These are phyloP conservation scores for Hygrophila difformis DNA, from an alignment of 257 asterid species.

Conservation along the genomic window DNA sequence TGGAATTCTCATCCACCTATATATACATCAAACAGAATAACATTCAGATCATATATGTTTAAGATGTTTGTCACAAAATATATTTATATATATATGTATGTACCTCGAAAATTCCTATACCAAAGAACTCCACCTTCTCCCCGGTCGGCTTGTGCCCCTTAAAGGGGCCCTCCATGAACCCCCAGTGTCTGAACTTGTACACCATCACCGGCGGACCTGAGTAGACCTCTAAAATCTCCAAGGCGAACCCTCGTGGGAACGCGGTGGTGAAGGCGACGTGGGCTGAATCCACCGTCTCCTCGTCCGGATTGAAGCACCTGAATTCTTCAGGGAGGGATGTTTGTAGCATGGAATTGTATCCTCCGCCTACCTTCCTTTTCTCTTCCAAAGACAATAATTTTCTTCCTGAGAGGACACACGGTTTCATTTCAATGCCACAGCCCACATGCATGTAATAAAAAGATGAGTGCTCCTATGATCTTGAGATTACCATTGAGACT, in stretches of 20 bases:
- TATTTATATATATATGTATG: no score
- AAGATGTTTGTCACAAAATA: not conserved
- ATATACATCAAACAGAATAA: not conserved
- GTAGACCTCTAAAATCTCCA: constrained; percentile 40
- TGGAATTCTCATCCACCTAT: constrained; percentile 24
- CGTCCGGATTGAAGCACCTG: constrained; percentile 32
- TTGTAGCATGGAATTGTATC: constrained; percentile 43
- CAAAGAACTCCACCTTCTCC: constrained; percentile 33
- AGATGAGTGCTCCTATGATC: no score
- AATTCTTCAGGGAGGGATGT: constrained; percentile 34
- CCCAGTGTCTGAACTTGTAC: constrained; percentile 61
- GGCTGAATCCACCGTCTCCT: constrained; percentile 36
- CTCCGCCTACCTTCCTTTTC: constrained; percentile 32
- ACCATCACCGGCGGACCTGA: constrained; percentile 46
- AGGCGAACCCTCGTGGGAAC: constrained; percentile 39
- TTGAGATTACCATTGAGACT: constrained; percentile 27
- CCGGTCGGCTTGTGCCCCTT: constrained; percentile 43
- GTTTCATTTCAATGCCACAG: no score
- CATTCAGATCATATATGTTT: not conserved
- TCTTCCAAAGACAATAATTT: constrained; percentile 20
- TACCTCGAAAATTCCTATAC: constrained; percentile 36
- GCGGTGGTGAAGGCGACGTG: constrained; percentile 27
- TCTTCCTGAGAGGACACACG: constrained; percentile 9
- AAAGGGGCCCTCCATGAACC: constrained; percentile 48
- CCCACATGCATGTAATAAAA: no score